Evolutionary conservation across 345 rosid genomes (phyloP).

Genomic region (Acer saccharum): DNA sequence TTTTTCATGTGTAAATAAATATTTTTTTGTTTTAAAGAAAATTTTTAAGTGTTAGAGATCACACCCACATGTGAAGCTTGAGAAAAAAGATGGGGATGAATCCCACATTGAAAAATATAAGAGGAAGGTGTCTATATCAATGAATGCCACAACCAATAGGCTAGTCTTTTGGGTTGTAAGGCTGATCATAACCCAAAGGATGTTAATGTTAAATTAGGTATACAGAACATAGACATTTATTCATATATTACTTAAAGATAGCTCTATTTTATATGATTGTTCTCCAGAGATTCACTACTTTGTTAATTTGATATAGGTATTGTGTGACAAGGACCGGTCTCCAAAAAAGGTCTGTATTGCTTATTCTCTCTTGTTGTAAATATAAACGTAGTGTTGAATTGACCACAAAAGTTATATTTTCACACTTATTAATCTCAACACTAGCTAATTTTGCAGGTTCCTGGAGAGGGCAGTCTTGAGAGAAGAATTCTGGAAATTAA

Average conservation of each 20-base stretch:
- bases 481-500: conserved; percentile 88
- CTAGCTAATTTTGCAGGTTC: conserved; percentile 48
- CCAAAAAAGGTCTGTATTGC: conserved; percentile 62
- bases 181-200: neutral
- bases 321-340: conserved; percentile 82
- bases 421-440: neutral
- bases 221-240: neutral
- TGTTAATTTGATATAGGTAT: conserved; percentile 56
- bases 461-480: conserved; percentile 80
- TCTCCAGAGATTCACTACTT: conserved; percentile 13
- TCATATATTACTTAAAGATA: neutral
- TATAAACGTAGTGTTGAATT: neutral
- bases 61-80: neutral
- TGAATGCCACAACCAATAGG: neutral
- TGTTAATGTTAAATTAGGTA: neutral
- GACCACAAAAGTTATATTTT: neutral
- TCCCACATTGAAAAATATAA: neutral
- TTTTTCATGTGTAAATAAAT: neutral
- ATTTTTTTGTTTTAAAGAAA: neutral
- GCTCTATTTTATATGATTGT: neutral
- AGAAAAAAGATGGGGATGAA: neutral
- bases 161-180: neutral
- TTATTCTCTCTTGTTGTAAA: conserved; percentile 4
- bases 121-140: neutral
- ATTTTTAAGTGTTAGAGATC: neutral